phyloP scores from a whole-genome alignment of 306 rosid species.

The Vigna unguiculata region DNA sequence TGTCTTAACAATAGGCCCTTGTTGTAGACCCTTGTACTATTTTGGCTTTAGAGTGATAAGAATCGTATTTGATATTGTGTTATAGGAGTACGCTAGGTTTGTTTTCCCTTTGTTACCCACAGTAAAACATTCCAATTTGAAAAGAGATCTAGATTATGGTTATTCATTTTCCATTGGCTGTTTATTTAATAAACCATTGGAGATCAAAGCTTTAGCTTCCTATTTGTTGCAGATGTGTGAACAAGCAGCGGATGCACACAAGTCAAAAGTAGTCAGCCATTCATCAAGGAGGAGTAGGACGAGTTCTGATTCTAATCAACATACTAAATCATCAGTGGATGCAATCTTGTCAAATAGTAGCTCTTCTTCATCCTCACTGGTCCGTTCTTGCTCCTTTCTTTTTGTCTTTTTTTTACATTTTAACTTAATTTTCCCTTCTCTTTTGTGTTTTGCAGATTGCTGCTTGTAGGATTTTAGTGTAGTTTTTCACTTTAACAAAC shows the following conservation, averaged over 20 bases:
- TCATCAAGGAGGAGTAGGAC: constrained; percentile 75
- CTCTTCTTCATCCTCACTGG: constrained; percentile 51
- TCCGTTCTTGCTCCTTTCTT: constrained; percentile 24
- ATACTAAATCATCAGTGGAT: constrained; percentile 79
- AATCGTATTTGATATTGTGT: neutral
- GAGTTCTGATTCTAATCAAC: constrained; percentile 69
- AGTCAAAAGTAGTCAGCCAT: constrained; percentile 75
- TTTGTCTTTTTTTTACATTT: neutral
- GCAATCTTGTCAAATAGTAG: constrained; percentile 71
- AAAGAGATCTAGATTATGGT: constrained; percentile 29
- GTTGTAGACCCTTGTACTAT: neutral
- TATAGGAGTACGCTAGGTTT: neutral
- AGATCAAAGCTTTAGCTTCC: constrained; percentile 40
- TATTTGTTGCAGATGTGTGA: constrained; percentile 83
- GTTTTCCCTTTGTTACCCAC: neutral
- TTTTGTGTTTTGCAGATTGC: constrained; percentile 26
- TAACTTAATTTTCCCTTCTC: constrained; percentile 6
- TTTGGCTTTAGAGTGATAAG: neutral
- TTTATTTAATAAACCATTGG: constrained; percentile 9
- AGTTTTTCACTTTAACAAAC: neutral
- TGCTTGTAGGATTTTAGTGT: constrained; percentile 17
- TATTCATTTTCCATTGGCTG: constrained; percentile 38
- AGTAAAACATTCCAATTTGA: constrained; percentile 16
- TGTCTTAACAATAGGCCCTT: neutral
- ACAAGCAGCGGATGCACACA: constrained; percentile 96